phyloP scores from a whole-genome alignment of 371 early-diverging fungal species.

The Rhizomucor miehei region DNA sequence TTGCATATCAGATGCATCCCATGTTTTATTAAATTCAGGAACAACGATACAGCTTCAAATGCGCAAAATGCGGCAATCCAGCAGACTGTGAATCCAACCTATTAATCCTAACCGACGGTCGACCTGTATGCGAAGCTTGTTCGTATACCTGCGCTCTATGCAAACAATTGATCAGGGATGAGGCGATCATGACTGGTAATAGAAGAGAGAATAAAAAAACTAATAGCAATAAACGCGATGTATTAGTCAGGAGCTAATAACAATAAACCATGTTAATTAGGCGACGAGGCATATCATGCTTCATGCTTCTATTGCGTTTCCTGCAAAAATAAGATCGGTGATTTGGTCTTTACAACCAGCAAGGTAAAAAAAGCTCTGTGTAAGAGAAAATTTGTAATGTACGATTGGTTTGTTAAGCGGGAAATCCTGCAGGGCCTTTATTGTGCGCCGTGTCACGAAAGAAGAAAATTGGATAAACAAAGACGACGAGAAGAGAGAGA shows the following conservation, averaged over 20 bases:
- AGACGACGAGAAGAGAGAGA: slow-evolving; percentile 34
- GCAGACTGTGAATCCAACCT: slow-evolving; percentile 77
- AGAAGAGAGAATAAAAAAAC: background rate
- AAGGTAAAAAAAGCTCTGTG: slow-evolving; percentile 36
- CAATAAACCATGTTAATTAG: slow-evolving; percentile 24
- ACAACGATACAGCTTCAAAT: slow-evolving; percentile 55
- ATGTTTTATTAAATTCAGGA: background rate
- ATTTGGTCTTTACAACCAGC: slow-evolving; percentile 78
- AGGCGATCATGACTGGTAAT: slow-evolving; percentile 82
- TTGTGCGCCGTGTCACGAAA: slow-evolving; percentile 46
- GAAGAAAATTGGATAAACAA: slow-evolving; percentile 30
- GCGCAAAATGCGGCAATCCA: slow-evolving; percentile 69
- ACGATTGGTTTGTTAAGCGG: background rate
- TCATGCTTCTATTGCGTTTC: slow-evolving; percentile 79
- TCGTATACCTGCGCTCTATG: slow-evolving; percentile 81
- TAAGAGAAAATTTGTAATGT: background rate
- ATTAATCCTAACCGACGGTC: slow-evolving; percentile 73
- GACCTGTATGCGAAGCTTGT: slow-evolving; percentile 83
- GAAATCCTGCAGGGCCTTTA: slow-evolving; percentile 34
- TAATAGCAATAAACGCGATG: background rate
- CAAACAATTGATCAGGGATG: slow-evolving; percentile 76
- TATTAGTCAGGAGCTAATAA: background rate
- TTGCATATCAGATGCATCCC: too few species aligned
- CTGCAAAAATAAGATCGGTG: slow-evolving; percentile 70
- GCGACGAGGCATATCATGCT: slow-evolving; percentile 84